These are phyloP conservation scores for Macrocybe gigantea DNA, from an alignment of 768 basidiomycete species.

Conservation along the genomic window DNA sequence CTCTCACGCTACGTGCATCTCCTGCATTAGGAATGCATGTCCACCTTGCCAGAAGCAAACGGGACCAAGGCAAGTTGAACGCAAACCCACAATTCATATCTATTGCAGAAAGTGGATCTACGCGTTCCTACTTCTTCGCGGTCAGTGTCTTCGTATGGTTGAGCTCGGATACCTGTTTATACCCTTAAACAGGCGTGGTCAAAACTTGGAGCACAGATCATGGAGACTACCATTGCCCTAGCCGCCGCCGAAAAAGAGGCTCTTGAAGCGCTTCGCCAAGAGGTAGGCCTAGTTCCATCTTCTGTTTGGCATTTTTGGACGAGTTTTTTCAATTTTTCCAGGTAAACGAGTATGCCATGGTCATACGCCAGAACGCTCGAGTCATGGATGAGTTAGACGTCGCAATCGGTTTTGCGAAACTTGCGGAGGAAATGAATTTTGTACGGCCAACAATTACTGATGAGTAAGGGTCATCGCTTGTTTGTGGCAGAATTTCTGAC, in stretches of 20 bases:
- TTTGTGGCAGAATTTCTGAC: background rate
- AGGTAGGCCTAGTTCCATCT: conserved; percentile 34
- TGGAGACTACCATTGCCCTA: conserved; percentile 50
- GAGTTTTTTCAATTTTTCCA: conserved; percentile 18
- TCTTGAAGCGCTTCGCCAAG: conserved; percentile 61
- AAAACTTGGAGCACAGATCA: conserved; percentile 61
- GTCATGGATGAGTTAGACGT: conserved; percentile 88
- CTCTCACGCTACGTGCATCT: conserved; percentile 66
- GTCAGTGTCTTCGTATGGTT: conserved; percentile 25
- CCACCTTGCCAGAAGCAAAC: conserved; percentile 60
- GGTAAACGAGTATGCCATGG: conserved; percentile 54
- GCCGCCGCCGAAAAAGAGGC: conserved; percentile 61
- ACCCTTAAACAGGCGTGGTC: conserved; percentile 57
- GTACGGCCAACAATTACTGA: conserved; percentile 64
- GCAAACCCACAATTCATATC: conserved; percentile 44
- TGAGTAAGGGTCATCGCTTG: conserved; percentile 41
- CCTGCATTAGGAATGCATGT: conserved; percentile 70
- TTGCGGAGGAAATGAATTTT: conserved; percentile 76
- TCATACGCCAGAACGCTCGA: conserved; percentile 68
- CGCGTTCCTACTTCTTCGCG: conserved; percentile 63
- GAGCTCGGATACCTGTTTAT: background rate
- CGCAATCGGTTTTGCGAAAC: conserved; percentile 69
- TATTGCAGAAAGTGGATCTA: conserved; percentile 59
- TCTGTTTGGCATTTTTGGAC: background rate
- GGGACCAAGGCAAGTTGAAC: conserved; percentile 48